A percentile compares a stretch with the other conserved stretches of the same genome.
Conservation (phyloP, 2,329 filamentous ascomycete species). For the Pestalotiopsis sp. region DNA sequence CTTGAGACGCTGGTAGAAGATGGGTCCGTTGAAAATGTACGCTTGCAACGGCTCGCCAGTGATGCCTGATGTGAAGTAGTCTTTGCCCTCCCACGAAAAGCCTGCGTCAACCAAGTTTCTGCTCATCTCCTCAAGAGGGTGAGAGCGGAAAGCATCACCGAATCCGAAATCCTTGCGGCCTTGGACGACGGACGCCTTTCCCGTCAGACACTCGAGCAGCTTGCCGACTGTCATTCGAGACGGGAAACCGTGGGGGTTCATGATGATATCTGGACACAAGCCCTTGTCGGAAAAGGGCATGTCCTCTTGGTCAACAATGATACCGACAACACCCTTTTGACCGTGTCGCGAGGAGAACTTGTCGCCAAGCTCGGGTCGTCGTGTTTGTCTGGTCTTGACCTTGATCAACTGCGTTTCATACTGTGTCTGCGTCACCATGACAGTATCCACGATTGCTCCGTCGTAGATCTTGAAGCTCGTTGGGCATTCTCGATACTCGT, state of each 20-base stretch:
- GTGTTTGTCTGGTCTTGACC: constrained; percentile 93
- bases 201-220: constrained; percentile 90
- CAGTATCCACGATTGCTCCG: constrained; percentile 90
- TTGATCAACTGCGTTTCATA: constrained; percentile 87
- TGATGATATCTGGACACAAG: constrained; percentile 97
- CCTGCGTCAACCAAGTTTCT: constrained; percentile 82
- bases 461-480: constrained; percentile 84
- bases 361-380: constrained; percentile 92
- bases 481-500: constrained; percentile 68
- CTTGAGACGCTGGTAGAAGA: constrained; percentile 99
- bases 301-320: constrained; percentile 95
- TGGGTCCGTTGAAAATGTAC: constrained; percentile 97
- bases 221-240: constrained; percentile 99
- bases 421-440: constrained; percentile 90
- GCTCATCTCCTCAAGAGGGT: constrained; percentile 88
- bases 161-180: constrained; percentile 87
- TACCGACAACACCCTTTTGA: constrained; percentile 96
- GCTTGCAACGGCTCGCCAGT: constrained; percentile 92
- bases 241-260: constrained; percentile 99
- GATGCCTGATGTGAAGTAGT: constrained; percentile 93
- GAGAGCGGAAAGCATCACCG: constrained; percentile 77
- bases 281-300: constrained; percentile 94
- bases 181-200: constrained; percentile 87
- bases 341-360: constrained; percentile 99
- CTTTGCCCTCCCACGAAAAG: constrained; percentile 96